phyloP scores from a whole-genome alignment of 2,329 filamentous ascomycete genomes.

The Ophiostoma perfectum region DNA sequence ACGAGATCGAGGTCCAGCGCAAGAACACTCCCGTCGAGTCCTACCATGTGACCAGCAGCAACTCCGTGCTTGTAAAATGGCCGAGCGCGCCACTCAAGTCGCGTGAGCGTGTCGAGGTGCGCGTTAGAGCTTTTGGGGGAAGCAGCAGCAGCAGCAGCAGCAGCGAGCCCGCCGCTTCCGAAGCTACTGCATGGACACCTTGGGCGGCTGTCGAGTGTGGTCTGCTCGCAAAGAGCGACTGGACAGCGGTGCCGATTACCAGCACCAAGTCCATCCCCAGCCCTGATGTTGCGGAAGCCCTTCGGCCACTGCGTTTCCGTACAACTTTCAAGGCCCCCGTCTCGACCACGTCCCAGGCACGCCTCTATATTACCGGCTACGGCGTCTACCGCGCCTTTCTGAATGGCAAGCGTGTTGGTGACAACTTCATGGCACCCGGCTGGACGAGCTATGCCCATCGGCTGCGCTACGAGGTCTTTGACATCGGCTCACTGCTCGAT shows the following conservation, averaged over 20 bases:
- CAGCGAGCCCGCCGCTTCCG: not conserved
- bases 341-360: constrained; percentile 28
- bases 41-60: constrained; percentile 19
- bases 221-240: constrained; percentile 24
- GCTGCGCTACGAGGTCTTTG: constrained; percentile 40
- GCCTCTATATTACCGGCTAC: constrained; percentile 35
- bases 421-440: constrained; percentile 37
- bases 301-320: constrained; percentile 27
- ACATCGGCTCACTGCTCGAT: constrained; percentile 36
- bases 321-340: constrained; percentile 24
- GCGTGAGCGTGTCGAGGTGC: constrained; percentile 23
- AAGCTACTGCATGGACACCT: constrained; percentile 24
- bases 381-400: constrained; percentile 36
- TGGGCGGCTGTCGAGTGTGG: constrained; percentile 26
- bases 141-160: too few relatives aligned
- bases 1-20: constrained; percentile 24
- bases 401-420: constrained; percentile 38
- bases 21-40: not conserved
- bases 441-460: constrained; percentile 41
- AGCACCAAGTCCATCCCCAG: not conserved
- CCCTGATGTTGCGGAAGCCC: constrained; percentile 21
- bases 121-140: constrained; percentile 21
- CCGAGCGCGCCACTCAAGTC: constrained; percentile 27
- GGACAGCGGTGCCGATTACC: constrained; percentile 21
- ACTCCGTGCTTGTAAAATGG: constrained; percentile 36